Evolutionary conservation across 1,284 basidiomycete species (phyloP).

Genomic region (Trametes versicolor): DNA sequence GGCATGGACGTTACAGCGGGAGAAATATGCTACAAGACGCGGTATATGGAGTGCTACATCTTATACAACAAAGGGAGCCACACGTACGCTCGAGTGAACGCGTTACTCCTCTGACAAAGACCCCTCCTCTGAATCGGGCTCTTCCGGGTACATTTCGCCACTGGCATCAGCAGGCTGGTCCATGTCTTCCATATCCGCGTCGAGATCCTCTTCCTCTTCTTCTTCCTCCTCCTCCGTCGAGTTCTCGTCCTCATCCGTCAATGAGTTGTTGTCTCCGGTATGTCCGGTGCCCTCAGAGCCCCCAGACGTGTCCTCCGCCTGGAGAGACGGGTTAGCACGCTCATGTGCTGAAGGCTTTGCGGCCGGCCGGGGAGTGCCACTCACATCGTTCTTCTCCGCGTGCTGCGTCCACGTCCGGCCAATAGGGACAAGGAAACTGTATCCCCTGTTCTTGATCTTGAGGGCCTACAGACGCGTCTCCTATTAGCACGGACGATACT

Average conservation of each 20-base stretch:
- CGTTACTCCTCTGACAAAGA: slow-evolving; percentile 23
- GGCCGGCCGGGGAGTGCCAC: slow-evolving; percentile 34
- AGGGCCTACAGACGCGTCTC: slow-evolving; percentile 53
- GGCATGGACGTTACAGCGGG: too few relatives aligned
- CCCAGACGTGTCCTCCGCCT: slow-evolving; percentile 61
- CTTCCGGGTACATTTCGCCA: slow-evolving; percentile 49
- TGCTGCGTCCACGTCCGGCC: slow-evolving; percentile 76
- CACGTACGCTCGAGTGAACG: slow-evolving; percentile 10
- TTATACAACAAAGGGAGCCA: background rate
- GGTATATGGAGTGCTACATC: background rate
- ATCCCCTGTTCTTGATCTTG: slow-evolving; percentile 71
- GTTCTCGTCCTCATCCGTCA: slow-evolving; percentile 49
- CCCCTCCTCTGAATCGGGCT: slow-evolving; percentile 23
- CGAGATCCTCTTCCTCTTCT: slow-evolving; percentile 68
- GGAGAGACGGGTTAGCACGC: background rate
- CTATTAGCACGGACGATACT: background rate
- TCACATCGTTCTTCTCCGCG: slow-evolving; percentile 85
- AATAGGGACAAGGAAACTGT: slow-evolving; percentile 74
- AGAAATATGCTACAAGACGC: background rate
- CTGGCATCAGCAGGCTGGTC: slow-evolving; percentile 61
- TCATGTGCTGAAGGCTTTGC: background rate
- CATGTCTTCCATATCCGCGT: slow-evolving; percentile 77
- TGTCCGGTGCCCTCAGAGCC: slow-evolving; percentile 54
- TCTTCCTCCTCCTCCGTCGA: slow-evolving; percentile 47
- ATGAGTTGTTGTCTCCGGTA: slow-evolving; percentile 48